Evolutionary conservation across 2,329 filamentous ascomycete species (phyloP).

Genomic region (Apiospora marii): DNA sequence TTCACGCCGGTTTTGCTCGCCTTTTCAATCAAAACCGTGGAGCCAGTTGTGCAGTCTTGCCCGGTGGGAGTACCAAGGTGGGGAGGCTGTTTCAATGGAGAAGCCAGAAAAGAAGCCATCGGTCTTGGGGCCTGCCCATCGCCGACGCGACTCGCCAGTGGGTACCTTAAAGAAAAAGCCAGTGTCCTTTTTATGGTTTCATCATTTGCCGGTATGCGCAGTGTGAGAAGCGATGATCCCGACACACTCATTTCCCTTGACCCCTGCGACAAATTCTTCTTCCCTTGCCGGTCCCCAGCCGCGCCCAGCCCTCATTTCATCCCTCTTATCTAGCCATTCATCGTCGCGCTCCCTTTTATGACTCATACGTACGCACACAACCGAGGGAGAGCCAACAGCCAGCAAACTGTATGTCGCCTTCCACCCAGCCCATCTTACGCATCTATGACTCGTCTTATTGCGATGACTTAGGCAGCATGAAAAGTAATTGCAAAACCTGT

Average conservation of each 20-base stretch:
- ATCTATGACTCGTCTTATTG: constrained; percentile 1
- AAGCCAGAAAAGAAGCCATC: constrained; percentile 11
- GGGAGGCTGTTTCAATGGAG: constrained; percentile 19
- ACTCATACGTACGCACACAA: constrained; percentile 20
- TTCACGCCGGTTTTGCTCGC: neutral
- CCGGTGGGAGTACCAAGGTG: neutral
- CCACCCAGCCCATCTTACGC: constrained; percentile 3
- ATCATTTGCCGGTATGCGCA: constrained; percentile 29
- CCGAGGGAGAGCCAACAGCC: neutral
- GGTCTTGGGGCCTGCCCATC: constrained; percentile 1
- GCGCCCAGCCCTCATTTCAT: constrained; percentile 27
- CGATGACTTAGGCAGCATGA: neutral
- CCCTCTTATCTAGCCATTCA: constrained; percentile 20
- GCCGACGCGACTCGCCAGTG: constrained; percentile 20
- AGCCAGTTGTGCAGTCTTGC: constrained; percentile 5
- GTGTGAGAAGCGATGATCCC: constrained; percentile 24
- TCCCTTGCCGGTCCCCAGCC: constrained; percentile 28
- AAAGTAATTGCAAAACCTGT: neutral
- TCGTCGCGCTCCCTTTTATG: constrained; percentile 24
- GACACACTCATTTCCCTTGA: constrained; percentile 29
- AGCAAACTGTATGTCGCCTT: constrained; percentile 15
- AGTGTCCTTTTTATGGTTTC: constrained; percentile 27
- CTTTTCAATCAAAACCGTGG: constrained; percentile 6
- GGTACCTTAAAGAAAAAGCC: constrained; percentile 18
- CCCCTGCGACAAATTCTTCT: constrained; percentile 26